Base-by-base conservation (phyloP, 1,284 basidiomycete species). In the Trichosporon inkin region DNA sequence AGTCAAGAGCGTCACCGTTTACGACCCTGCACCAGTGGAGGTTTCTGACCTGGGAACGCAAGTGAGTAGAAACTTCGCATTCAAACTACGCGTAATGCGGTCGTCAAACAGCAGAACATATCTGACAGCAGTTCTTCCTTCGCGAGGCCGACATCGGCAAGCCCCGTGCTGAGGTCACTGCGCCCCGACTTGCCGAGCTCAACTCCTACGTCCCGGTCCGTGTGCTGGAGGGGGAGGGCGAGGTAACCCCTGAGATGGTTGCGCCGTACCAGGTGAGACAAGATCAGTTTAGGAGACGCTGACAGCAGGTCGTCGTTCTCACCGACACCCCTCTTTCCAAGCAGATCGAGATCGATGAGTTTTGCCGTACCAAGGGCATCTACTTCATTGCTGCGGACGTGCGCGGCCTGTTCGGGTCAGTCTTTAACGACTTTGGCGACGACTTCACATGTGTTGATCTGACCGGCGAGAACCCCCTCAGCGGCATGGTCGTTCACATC, bases 1-100 rank as follows among this genome's bases (percentile, higher is more conserved):
- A 64, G 96, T 99, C 60, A 99, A 98, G 81, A 94, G 91, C 20
- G 95, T 99, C 47, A 97, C 94, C 16, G 84, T 99, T 64, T 98
- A 87, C 74, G 96, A 99, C 79, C 94, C 95, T 8, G 87, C 92
- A 63, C 89, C 86, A 7, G 90, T 95, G 17, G 83, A 85, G 52
- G 75, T 95, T 40, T 86, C 89, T 67, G 96, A 99, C 79, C 83
- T 99, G 52, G 90, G 93, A 74, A 91, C 93, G 6, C 93, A 97
- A 81, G 92, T 89, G 68, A 69, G 82, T 78, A 8, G 3, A 6
- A n/a, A 19, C 10, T 3, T 34, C 41, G 28, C 8, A 37, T 10
- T 13, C 37, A 37, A 22, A 40, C 53, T 34, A 10, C 10, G 22
- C 13, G 20, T 19, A 10, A n/a, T n/a, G 20, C 35, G 19, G 17